These are phyloP conservation scores for Yarrowia sp. DNA, from an alignment of 805 yeast genomes.

Conservation along the genomic window DNA sequence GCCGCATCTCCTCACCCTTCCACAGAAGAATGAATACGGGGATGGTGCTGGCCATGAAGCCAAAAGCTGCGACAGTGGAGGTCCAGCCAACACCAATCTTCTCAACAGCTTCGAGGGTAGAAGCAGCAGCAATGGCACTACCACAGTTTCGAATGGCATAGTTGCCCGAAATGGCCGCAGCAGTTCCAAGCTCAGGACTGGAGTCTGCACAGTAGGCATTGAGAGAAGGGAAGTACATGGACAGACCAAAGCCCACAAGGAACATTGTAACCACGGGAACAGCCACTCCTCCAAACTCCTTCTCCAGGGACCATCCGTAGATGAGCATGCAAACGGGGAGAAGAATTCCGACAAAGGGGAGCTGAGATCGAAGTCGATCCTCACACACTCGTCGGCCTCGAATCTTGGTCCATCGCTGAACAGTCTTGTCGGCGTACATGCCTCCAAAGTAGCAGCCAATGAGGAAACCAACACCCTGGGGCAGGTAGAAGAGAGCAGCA, in stretches of 20 bases:
- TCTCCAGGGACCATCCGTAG: constrained; percentile 54
- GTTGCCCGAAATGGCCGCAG: constrained; percentile 56
- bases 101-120: constrained; percentile 46
- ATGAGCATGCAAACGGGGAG: constrained; percentile 47
- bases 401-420: constrained; percentile 41
- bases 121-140: constrained; percentile 51
- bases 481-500: constrained; percentile 52
- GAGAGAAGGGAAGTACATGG: constrained; percentile 49
- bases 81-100: constrained; percentile 58
- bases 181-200: constrained; percentile 48
- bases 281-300: constrained; percentile 52
- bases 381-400: constrained; percentile 50
- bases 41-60: constrained; percentile 32
- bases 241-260: constrained; percentile 49
- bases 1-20: constrained; percentile 23
- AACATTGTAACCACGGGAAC: constrained; percentile 52
- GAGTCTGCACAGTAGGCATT: constrained; percentile 60
- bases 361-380: constrained; percentile 47
- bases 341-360: constrained; percentile 43
- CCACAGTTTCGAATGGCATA: constrained; percentile 50
- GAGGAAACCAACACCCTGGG: constrained; percentile 56
- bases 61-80: constrained; percentile 48
- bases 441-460: constrained; percentile 54
- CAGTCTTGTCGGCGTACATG: constrained; percentile 48
- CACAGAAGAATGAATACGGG: constrained; percentile 22